These are phyloP conservation scores for Glonium stellatum DNA, from an alignment of 495 filamentous ascomycete species.

Conservation along the genomic window DNA sequence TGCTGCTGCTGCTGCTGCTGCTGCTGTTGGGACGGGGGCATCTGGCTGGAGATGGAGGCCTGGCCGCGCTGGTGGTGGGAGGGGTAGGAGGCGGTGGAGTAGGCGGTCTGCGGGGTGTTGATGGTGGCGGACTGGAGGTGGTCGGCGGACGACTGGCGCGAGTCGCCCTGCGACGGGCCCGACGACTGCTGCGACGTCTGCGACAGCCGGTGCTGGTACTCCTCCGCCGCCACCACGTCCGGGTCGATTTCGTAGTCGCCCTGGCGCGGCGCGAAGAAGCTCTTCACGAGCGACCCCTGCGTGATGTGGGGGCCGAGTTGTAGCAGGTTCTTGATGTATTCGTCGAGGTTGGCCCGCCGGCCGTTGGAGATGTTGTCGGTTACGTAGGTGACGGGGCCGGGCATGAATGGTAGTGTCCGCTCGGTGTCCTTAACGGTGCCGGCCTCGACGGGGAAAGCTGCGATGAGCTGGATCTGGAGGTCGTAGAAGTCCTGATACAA, in stretches of 20 bases:
- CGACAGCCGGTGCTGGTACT: conserved; percentile 29
- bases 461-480: conserved; percentile 91
- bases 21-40: no score
- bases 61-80: conserved; percentile 55
- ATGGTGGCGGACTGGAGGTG: conserved; percentile 21
- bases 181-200: conserved; percentile 23
- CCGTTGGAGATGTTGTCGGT: conserved; percentile 95
- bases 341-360: conserved; percentile 80
- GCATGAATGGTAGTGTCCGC: conserved; percentile 93
- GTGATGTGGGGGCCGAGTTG: conserved; percentile 77
- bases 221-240: conserved; percentile 27
- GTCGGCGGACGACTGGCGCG: conserved; percentile 59
- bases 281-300: conserved; percentile 70
- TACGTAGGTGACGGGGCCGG: conserved; percentile 93
- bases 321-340: conserved; percentile 88
- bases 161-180: conserved; percentile 42
- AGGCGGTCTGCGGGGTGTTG: not conserved
- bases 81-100: conserved; percentile 17
- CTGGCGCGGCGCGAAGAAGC: conserved; percentile 82
- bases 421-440: conserved; percentile 70
- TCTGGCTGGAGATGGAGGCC: conserved; percentile 39
- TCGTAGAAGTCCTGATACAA: conserved; percentile 99
- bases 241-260: conserved; percentile 87
- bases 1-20: no score
- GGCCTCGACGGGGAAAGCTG: conserved; percentile 88